Percentiles rank a stretch among this genome's conserved stretches.
These are phyloP conservation scores for Kandelia obovata DNA, from an alignment of 345 rosid genomes.

Conservation along the genomic window DNA sequence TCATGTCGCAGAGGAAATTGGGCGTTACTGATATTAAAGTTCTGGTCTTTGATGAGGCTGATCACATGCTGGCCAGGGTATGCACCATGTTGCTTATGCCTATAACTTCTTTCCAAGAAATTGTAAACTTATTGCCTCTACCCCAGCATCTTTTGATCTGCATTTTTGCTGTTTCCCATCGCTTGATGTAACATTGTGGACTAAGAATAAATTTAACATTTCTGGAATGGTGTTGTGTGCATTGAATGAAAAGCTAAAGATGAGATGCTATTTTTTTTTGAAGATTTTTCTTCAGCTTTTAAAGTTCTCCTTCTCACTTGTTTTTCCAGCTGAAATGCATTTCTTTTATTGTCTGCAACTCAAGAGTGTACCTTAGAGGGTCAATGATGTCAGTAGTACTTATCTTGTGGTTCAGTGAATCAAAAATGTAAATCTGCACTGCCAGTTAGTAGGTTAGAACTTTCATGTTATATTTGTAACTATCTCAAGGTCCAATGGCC, in stretches of 20 bases:
- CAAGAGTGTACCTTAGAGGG: too few relatives aligned
- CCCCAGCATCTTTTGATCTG: not conserved
- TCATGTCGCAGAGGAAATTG: constrained; percentile 65
- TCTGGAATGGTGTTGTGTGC: not conserved
- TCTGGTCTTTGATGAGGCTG: constrained; percentile 97
- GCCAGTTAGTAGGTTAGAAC: too few relatives aligned
- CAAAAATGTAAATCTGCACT: too few relatives aligned
- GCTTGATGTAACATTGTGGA: not conserved
- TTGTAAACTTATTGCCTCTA: not conserved
- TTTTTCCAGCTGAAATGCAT: too few relatives aligned
- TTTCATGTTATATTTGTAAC: too few relatives aligned
- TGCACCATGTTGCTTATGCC: not conserved
- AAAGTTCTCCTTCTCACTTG: not conserved
- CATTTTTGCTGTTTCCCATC: not conserved
- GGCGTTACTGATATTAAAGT: constrained; percentile 48
- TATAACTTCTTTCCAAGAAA: not conserved
- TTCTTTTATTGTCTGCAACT: too few relatives aligned
- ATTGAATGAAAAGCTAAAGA: not conserved
- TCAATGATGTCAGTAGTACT: too few relatives aligned
- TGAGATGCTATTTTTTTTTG: not conserved
- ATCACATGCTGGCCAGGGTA: constrained; percentile 95
- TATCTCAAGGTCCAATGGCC: too few relatives aligned
- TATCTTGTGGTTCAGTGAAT: too few relatives aligned
- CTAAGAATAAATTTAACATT: not conserved
- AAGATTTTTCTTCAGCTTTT: not conserved